Evolutionary conservation across 2,329 filamentous ascomycete species (phyloP).

Genomic region (Xylariaceae sp.): DNA sequence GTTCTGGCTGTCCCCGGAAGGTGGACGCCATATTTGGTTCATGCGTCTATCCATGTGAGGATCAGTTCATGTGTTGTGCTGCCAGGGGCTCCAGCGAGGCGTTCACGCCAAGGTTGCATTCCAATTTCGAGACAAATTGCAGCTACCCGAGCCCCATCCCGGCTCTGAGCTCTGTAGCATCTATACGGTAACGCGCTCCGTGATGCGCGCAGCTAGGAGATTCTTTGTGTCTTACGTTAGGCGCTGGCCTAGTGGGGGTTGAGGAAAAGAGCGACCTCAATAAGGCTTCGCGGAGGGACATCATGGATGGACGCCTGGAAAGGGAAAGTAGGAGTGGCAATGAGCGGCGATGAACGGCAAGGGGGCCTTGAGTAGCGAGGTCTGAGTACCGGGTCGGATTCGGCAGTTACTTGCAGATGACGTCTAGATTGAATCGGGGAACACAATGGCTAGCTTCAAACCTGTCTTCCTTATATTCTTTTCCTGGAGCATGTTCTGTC

Average conservation of each 20-base stretch:
- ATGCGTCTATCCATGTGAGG: neutral
- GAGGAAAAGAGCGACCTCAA: too few species aligned
- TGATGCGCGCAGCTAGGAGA: constrained; percentile 6
- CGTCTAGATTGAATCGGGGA: neutral
- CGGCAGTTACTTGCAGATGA: constrained; percentile 4
- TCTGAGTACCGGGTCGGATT: constrained; percentile 26
- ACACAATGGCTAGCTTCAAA: neutral
- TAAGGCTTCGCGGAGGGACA: too few species aligned
- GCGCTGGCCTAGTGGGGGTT: constrained; percentile 9
- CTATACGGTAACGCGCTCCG: neutral
- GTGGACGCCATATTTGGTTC: neutral
- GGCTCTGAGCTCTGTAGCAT: constrained; percentile 3
- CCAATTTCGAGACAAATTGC: neutral
- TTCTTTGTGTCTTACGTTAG: constrained; percentile 2
- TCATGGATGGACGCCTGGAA: neutral
- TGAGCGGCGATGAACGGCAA: neutral
- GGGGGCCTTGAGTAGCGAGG: constrained; percentile 7
- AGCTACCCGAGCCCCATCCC: neutral
- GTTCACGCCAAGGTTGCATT: constrained; percentile 9
- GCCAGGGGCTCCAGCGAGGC: neutral
- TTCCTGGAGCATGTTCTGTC: neutral
- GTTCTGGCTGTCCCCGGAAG: neutral
- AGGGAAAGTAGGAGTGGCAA: constrained; percentile 17
- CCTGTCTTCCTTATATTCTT: neutral
- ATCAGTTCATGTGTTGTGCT: neutral